Base-by-base conservation (phyloP, 169 alveolate genomes). In the Cyclospora cayetanensis region DNA sequence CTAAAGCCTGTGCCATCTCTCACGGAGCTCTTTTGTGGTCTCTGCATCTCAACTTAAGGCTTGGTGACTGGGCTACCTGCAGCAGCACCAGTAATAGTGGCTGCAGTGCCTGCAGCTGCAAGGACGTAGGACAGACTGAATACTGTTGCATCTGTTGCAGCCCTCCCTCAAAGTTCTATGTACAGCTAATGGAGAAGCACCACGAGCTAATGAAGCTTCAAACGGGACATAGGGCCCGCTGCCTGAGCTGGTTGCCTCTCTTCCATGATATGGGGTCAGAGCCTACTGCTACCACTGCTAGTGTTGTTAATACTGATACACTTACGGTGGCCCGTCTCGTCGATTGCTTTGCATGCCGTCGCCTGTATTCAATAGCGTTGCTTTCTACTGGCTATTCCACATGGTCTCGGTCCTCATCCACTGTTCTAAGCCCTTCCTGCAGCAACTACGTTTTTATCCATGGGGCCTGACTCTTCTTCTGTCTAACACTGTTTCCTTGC, bases 1-100 rank as follows among this genome's bases (percentile, higher is more conserved):
- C 95, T 52, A 94, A 94, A 29, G 95, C 95, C 42, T 94, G 92
- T 31, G 70, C 92, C 89, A 92, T 94, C 9, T 72, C 95, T 1
- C 93, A 94, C 65, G 91, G 91, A 11, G 79, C 85, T 55, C 92
- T 94, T 3, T 91, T 94, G 42, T 91, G 86, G 84, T 91, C 92
- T 76, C 37, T 89, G 65, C 94, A 90, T 27, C 25, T 41, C 2
- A 60, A 60, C 79, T 84, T 29, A n/a, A 27, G 42, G 27, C n/a
- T 11, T 29, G 42, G 77, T 43, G 18, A 66, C 0, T 20, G 77
- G 18, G 34, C 77, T 66, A 25, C n/a, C 77, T 66, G 77, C 77
- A 34, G 77, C 77, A 25, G 37, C 77, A 11, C 29, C n/a, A n/a
- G 39, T 42, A 27, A 29, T 43, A 27, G 37, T n/a, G 9, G 77